A percentile compares a stretch with the other conserved stretches of the same genome.
Conservation (phyloP, 345 rosid genomes). For the Microthlaspi erraticum region DNA sequence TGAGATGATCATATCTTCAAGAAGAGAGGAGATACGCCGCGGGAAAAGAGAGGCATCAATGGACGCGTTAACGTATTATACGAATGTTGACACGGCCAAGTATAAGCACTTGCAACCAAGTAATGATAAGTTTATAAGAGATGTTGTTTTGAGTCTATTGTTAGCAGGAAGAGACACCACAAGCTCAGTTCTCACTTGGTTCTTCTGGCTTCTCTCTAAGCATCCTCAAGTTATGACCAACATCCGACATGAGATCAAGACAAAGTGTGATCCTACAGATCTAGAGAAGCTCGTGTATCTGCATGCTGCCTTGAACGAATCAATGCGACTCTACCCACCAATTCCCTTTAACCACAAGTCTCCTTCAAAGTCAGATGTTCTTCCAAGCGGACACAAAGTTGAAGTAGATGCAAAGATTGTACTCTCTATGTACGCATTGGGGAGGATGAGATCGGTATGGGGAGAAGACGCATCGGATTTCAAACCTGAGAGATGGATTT, state of each 20-base stretch:
- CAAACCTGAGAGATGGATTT: no score
- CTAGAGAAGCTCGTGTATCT: no score
- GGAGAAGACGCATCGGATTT: no score
- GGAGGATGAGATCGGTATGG: no score
- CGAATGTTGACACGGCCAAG: conserved; percentile 19
- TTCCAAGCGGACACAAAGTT: conserved; percentile 46
- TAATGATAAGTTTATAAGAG: conserved; percentile 46
- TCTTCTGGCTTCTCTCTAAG: no score
- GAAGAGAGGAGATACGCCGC: background rate
- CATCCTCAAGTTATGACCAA: conserved; percentile 43
- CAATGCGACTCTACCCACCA: no score
- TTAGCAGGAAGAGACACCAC: conserved; percentile 53
- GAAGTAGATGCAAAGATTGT: conserved; percentile 3
- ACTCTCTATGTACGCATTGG: background rate
- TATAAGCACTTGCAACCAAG: conserved; percentile 15
- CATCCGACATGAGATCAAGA: conserved; percentile 21
- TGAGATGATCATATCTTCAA: conserved; percentile 9
- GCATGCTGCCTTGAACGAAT: no score
- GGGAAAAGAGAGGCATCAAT: background rate
- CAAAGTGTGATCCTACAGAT: conserved; percentile 25
- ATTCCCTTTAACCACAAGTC: conserved; percentile 24
- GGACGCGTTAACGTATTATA: conserved; percentile 17
- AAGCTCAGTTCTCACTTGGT: no score
- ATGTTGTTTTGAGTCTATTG: conserved; percentile 39
- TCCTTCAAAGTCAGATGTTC: conserved; percentile 8